Evolutionary conservation across 2,329 filamentous ascomycete genomes (phyloP).

Genomic region (Exutisphaerella laricina): DNA sequence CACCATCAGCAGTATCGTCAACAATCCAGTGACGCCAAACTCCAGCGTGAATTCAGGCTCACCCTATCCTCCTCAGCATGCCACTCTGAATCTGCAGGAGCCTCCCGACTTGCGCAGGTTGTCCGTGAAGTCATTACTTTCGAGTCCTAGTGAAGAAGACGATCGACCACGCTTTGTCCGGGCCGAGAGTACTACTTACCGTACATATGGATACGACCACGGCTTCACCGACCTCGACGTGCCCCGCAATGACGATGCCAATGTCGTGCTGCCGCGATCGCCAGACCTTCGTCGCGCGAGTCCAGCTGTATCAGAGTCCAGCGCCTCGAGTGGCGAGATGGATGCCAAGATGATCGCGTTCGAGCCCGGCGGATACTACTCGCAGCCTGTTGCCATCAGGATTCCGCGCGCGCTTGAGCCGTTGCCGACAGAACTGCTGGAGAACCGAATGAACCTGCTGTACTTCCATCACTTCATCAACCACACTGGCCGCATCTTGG

Average conservation of each 20-base stretch:
- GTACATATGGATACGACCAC: conserved; percentile 64
- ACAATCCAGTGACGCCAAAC: conserved; percentile 42
- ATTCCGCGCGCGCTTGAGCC: conserved; percentile 54
- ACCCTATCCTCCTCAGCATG: conserved; percentile 20
- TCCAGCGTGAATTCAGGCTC: conserved; percentile 31
- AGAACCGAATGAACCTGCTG: conserved; percentile 76
- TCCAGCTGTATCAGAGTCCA: conserved; percentile 28
- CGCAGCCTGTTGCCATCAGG: conserved; percentile 60
- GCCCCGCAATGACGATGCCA: conserved; percentile 63
- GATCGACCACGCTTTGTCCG: conserved; percentile 15
- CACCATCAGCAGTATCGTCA: conserved; percentile 36
- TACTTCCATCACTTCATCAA: conserved; percentile 72
- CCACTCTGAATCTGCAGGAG: conserved; percentile 26
- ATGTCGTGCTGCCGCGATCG: conserved; percentile 49
- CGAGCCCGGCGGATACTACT: conserved; percentile 62
- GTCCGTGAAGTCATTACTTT: conserved; percentile 61
- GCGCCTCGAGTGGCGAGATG: conserved; percentile 23
- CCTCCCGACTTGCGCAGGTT: conserved; percentile 48
- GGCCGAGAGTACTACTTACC: conserved; percentile 18
- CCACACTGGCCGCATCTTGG: conserved; percentile 65
- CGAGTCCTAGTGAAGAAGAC: conserved; percentile 42
- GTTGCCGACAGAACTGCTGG: conserved; percentile 52
- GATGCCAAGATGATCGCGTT: conserved; percentile 45
- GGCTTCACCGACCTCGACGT: conserved; percentile 66
- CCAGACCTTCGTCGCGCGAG: conserved; percentile 30